Percentiles rank a stretch among this genome's conserved stretches.
phyloP scores from a whole-genome alignment of 495 filamentous ascomycete species.

The Endocarpon pusillum region DNA sequence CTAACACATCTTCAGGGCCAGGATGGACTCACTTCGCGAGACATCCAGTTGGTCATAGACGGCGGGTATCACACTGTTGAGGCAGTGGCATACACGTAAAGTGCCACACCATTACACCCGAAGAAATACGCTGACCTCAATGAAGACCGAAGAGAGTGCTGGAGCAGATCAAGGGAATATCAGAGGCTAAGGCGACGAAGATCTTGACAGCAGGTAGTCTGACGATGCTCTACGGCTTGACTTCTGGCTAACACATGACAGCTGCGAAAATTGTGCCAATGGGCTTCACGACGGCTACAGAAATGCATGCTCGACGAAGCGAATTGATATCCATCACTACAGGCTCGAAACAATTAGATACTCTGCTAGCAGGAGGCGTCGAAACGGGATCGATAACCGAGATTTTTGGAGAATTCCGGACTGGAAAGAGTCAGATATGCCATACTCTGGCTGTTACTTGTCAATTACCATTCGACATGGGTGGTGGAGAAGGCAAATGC shows the following conservation, averaged over 20 bases:
- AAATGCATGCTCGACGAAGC: slow-evolving; percentile 93
- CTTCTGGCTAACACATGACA: slow-evolving; percentile 18
- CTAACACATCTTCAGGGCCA: no score
- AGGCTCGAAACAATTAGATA: slow-evolving; percentile 91
- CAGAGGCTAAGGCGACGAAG: slow-evolving; percentile 86
- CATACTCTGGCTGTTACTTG: slow-evolving; percentile 98
- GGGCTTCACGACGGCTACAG: slow-evolving; percentile 98
- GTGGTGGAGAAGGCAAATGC: slow-evolving; percentile 94
- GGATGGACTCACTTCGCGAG: slow-evolving; percentile 75
- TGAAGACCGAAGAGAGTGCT: slow-evolving; percentile 57
- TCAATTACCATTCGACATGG: slow-evolving; percentile 96
- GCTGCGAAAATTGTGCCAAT: slow-evolving; percentile 92
- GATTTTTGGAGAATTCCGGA: slow-evolving; percentile 94
- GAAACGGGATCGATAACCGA: slow-evolving; percentile 98
- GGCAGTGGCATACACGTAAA: slow-evolving; percentile 75
- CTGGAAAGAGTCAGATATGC: slow-evolving; percentile 95
- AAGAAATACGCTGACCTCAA: neutral
- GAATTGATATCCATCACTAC: slow-evolving; percentile 97
- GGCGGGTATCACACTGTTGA: slow-evolving; percentile 92
- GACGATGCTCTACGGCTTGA: slow-evolving; percentile 1
- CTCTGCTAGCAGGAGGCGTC: slow-evolving; percentile 80
- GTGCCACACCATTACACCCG: neutral
- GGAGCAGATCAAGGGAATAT: slow-evolving; percentile 94
- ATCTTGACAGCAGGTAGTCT: slow-evolving; percentile 71
- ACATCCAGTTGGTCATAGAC: slow-evolving; percentile 84